Base-by-base conservation (phyloP, 2,329 filamentous ascomycete genomes). In the Fusarium veterinarium region DNA sequence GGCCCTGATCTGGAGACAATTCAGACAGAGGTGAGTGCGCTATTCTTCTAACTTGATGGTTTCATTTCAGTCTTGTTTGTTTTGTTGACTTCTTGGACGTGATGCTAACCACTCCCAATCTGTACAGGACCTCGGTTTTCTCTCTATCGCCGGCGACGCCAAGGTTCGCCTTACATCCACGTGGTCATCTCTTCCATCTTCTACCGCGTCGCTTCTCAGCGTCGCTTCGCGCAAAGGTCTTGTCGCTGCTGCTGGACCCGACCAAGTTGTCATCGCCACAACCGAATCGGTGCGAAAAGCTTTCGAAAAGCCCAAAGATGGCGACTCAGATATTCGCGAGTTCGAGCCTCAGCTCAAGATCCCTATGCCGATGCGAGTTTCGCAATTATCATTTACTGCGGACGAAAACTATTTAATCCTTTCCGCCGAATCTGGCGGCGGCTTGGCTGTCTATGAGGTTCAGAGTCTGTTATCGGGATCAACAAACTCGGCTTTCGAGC, bases 371-470 rank as follows among this genome's bases (percentile, higher is more conserved):
- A 88, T 91, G 77, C 91, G 92, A 75, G 89, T 97, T 60, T 97
- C 94, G 16, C 96, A 99, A 80, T 86, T 99, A 25, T 91, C 92
- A 20, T 99, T 99, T 80, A 95, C 94, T 1, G 89, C 93, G n/a
- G 93, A 97, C 77, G 97, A 98, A 79, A 90, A 90, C 75, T 94
- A 92, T 75, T 85, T 99, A 67, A 89, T 97, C 40, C 85, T 98
- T 31, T 94, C 94, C 16, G 93, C 94, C 6, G 93, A 97, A 81
- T 86, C 88, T 60, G 93, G 93, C 16, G 93, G 94, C 38, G 94
- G 95, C 8, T 84, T 99, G 69, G 92, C 93, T 8, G 92, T 97
- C 6, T 98, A 97, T 78, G 90, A 95, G 61, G 91, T 93, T 3
- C 85, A 92, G 63, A 86, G 87, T 46, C 84, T 98, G 25, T 83